These are phyloP conservation scores for Sporothrix brasiliensis DNA, from an alignment of 2,329 filamentous ascomycete genomes.

Conservation along the genomic window DNA sequence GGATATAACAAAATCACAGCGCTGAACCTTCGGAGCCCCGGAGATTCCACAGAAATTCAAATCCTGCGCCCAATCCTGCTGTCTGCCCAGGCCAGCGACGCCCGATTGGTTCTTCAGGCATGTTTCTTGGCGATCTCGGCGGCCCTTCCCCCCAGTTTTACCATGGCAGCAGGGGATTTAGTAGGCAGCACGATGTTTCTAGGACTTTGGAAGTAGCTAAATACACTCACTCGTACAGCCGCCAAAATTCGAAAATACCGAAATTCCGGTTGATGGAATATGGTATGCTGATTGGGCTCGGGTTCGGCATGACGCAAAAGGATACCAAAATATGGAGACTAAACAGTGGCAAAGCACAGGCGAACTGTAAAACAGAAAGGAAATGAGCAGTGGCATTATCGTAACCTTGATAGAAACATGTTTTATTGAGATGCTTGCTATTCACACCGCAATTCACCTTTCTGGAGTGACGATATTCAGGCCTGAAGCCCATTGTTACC, in stretches of 20 bases:
- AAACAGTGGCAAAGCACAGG: background rate
- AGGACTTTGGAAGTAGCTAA: background rate
- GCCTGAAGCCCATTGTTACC: too few species aligned
- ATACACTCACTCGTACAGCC: too few species aligned
- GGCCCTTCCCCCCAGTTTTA: background rate
- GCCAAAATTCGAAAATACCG: background rate
- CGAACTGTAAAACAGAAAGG: background rate
- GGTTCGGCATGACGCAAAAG: background rate
- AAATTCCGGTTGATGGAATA: constrained; percentile 14
- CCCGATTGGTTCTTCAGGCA: background rate
- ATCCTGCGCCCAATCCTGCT: background rate
- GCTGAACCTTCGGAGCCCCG: constrained; percentile 34
- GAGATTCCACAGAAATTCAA: constrained; percentile 18
- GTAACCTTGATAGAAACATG: background rate
- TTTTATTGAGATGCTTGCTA: background rate
- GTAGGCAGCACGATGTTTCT: background rate
- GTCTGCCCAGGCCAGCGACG: too few species aligned
- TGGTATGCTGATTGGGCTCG: constrained; percentile 14
- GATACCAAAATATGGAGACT: background rate
- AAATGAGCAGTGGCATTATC: background rate
- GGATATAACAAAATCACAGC: constrained; percentile 29
- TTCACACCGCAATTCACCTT: too few species aligned
- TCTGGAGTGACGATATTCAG: background rate
- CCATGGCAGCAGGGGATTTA: background rate
- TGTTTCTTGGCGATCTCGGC: constrained; percentile 11